Base-by-base conservation (phyloP, 345 rosid species). In the Salix dunnii region DNA sequence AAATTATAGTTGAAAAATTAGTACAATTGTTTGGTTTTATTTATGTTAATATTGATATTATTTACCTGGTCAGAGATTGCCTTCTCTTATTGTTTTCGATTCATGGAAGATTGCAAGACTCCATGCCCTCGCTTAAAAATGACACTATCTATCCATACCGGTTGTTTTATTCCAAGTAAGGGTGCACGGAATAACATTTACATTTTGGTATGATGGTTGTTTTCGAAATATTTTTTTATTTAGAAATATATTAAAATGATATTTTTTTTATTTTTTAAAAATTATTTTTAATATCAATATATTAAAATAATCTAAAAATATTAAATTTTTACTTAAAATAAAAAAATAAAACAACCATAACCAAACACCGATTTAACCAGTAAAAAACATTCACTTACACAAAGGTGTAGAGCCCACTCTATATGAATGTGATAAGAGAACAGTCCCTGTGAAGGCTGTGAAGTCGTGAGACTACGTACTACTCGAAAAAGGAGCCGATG, bases 391-490 rank as follows among this genome's bases (percentile, higher is more conserved):
- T n/a, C n/a, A n/a, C n/a, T 58, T 87, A 60, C 85, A 86, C 74
- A 88, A 86, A 78, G 90, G 91, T 0, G 89, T 82, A 16, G 65
- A 82, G 48, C 87, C 88, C 33, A 85, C 85, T 74, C 78, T 84
- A 42, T 83, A 81, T 20, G 92, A 90, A 73, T 90, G 88, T 68
- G 90, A 90, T 67, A 85, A 76, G 86, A 86, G 91, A 71, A 87
- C 94, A 23, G 94, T 90, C 69, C 91, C 88, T 77, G 85, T 42
- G 90, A 88, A 83, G 91, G 90, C 65, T 85, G 89, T 76, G 87
- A 83, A 74, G 74, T 88, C 69, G 89, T 88, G 43, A 68, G 43
- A 62, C 68, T 90, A 51, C 92, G 86, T 30, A 30, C 30, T 2
- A 76, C 87, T 90, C 7, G 87, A 85, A 76, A 87, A 78, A 85